phyloP scores from a whole-genome alignment of 306 rosid genomes.

The Quercus ilex region DNA sequence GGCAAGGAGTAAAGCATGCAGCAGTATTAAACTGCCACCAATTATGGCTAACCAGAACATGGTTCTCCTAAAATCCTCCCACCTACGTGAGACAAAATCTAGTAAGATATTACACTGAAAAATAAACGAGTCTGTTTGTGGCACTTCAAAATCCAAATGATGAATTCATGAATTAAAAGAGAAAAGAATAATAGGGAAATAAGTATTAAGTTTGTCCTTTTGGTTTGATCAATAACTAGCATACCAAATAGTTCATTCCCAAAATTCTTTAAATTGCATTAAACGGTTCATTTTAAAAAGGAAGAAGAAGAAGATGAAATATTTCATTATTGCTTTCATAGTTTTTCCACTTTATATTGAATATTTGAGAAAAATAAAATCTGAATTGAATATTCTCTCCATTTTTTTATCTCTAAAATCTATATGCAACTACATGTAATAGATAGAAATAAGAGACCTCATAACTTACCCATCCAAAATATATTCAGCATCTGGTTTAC shows the following conservation, averaged over 20 bases:
- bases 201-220: not conserved
- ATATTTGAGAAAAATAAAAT: not conserved
- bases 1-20: constrained; percentile 58
- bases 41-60: constrained; percentile 84
- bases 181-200: not conserved
- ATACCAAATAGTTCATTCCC: not conserved
- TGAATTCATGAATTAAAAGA: not conserved
- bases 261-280: not conserved
- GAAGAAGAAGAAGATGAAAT: not conserved
- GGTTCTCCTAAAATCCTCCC: constrained; percentile 69
- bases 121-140: not conserved
- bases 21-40: constrained; percentile 56
- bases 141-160: not conserved
- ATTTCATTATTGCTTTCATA: not conserved
- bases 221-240: not conserved
- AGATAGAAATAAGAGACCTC: not conserved
- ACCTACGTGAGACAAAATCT: constrained; percentile 37
- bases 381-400: not conserved
- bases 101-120: not conserved
- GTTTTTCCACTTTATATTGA: not conserved
- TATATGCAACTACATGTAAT: constrained; percentile 4
- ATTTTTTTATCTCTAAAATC: not conserved
- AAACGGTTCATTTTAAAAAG: not conserved
- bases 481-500: constrained; percentile 70
- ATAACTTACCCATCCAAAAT: constrained; percentile 60